Conservation (phyloP, 805 yeast genomes). For the Myxozyma udenii region DNA sequence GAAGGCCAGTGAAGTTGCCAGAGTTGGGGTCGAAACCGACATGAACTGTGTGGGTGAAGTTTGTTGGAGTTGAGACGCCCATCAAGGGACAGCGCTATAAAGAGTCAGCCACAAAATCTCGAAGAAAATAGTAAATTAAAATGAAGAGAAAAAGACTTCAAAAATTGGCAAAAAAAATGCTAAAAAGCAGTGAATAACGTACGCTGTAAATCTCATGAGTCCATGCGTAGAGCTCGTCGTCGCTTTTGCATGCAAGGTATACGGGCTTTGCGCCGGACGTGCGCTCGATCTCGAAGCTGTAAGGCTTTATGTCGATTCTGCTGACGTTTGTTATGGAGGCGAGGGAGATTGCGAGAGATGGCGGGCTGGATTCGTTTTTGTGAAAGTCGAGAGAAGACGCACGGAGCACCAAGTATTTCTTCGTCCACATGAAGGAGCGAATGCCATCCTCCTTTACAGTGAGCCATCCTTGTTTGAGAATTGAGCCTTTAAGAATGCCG, state of each 20-base stretch:
- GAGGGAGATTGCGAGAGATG: conserved; percentile 40
- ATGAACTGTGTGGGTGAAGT: conserved; percentile 92
- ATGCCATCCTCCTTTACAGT: conserved; percentile 90
- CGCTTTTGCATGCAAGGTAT: conserved; percentile 69
- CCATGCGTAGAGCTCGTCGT: conserved; percentile 83
- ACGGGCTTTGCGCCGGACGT: conserved; percentile 48
- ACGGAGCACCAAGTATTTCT: conserved; percentile 71
- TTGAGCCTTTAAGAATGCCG: conserved; percentile 5
- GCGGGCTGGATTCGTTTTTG: conserved; percentile 41
- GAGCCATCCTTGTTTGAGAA: conserved; percentile 67
- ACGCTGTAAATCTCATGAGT: conserved; percentile 67
- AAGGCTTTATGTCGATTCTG: conserved; percentile 68
- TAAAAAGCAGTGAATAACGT: conserved; percentile 1
- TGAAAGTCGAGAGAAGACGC: conserved; percentile 74
- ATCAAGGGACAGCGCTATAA: conserved; percentile 40
- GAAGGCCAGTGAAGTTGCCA: conserved; percentile 88
- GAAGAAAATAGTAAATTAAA: background rate
- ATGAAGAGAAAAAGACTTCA: no score
- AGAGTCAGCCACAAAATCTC: background rate
- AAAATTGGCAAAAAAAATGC: background rate
- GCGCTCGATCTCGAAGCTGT: conserved; percentile 70
- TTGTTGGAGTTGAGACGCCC: conserved; percentile 84
- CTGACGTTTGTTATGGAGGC: conserved; percentile 61
- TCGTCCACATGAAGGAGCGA: conserved; percentile 87
- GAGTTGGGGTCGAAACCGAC: conserved; percentile 83